Base-by-base conservation (phyloP, 192 early-diverging fungal species). In the Phycomyces nitens region DNA sequence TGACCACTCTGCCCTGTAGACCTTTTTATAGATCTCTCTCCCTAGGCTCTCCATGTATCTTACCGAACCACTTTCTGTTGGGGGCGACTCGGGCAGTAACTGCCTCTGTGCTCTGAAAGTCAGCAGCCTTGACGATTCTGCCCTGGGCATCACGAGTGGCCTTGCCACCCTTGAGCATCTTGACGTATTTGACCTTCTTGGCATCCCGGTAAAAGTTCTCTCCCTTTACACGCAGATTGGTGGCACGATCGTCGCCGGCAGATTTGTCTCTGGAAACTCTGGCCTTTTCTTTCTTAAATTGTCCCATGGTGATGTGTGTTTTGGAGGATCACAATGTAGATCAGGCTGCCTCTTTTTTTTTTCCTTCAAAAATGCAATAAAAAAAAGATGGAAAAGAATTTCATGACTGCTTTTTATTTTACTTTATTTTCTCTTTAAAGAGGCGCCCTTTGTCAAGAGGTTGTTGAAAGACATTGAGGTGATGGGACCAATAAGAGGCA, bases 131-230 rank as follows among this genome's bases (percentile, higher is more conserved):
- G 74, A 99, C 81, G 60, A 97, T 85, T 63, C 93, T 88, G 58
- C 97, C 97, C 64, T 90, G 83, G 57, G 84, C 65, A 77, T 99
- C 84, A 56, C 95, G 84, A 29, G 82, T 84, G 16, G 95, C 82
- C 61, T 77, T 85, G 29, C 97, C 94, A 54, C 92, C 89, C 72
- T 91, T 96, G 64, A 94, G 84, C 89, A 99, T 92, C 70, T 97
- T 94, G 69, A 97, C 74, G 60, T 89, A 89, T 64, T 92, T 88
- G 16, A 97, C 87, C 72, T 94, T 93, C 74, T 94, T 94, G 52
- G 88, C 90, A 84, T 99, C 97, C 60, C 94, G 85, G 86, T 99
- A 99, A 80, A 98, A 99, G 84, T 99, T 99, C 71, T 95, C 94
- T 53, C 97, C 97, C 82, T 98, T 98, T 57, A 93, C 84, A 71